phyloP scores from a whole-genome alignment of 2,329 filamentous ascomycete species.

The Verticillium zaregamsianum region DNA sequence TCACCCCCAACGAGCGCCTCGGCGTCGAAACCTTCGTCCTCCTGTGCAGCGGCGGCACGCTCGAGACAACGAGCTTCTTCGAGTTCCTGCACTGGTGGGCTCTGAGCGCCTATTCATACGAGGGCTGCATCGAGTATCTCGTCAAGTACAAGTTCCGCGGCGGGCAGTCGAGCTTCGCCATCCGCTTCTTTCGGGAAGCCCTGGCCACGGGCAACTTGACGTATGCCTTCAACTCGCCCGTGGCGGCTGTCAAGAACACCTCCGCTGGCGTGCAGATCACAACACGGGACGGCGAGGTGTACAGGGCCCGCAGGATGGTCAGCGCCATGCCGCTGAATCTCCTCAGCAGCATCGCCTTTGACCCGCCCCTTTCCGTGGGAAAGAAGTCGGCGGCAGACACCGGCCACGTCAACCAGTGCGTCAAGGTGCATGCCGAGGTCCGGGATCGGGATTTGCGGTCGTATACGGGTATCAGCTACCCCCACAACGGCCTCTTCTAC shows the following conservation, averaged over 20 bases:
- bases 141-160: slow-evolving; percentile 36
- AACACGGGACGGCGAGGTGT: slow-evolving; percentile 23
- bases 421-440: slow-evolving; percentile 43
- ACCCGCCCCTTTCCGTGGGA: slow-evolving; percentile 28
- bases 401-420: slow-evolving; percentile 40
- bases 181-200: slow-evolving; percentile 40
- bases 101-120: slow-evolving; percentile 31
- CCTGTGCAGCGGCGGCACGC: slow-evolving; percentile 35
- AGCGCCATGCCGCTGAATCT: slow-evolving; percentile 41
- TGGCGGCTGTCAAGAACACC: slow-evolving; percentile 25
- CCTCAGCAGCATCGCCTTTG: slow-evolving; percentile 32
- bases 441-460: slow-evolving; percentile 34
- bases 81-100: slow-evolving; percentile 46
- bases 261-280: slow-evolving; percentile 25
- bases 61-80: slow-evolving; percentile 38
- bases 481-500: slow-evolving; percentile 36
- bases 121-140: slow-evolving; percentile 31
- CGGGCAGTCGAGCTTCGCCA: slow-evolving; percentile 41
- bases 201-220: slow-evolving; percentile 29
- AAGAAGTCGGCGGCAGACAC: slow-evolving; percentile 30
- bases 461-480: slow-evolving; percentile 37
- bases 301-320: slow-evolving; percentile 27
- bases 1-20: slow-evolving; percentile 35
- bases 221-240: slow-evolving; percentile 35
- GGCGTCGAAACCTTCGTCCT: slow-evolving; percentile 35